Percentiles rank a stretch among this genome's conserved stretches.
phyloP scores from a whole-genome alignment of 805 yeast species.

The Candida tibetensis region DNA sequence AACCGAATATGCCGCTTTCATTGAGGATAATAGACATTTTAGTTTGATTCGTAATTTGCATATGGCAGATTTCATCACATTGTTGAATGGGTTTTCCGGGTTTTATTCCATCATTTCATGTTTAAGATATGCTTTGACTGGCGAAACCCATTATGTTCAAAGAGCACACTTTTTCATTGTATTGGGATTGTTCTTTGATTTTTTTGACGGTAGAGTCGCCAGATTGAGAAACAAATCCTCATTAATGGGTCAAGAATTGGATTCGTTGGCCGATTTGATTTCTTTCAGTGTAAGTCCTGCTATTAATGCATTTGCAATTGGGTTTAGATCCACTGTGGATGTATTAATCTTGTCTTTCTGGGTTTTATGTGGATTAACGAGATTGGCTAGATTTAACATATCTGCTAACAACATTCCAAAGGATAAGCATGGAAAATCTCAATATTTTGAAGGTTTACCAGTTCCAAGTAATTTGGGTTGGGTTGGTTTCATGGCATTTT shows the following conservation, averaged over 20 bases:
- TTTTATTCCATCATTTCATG: constrained; percentile 88
- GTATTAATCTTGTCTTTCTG: constrained; percentile 73
- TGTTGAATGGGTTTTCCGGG: constrained; percentile 91
- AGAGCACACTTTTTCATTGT: constrained; percentile 87
- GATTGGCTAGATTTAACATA: constrained; percentile 94
- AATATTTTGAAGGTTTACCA: constrained; percentile 94
- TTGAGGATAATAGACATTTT: constrained; percentile 80
- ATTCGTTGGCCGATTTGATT: constrained; percentile 90
- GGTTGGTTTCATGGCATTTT: constrained; percentile 68
- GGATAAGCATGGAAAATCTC: constrained; percentile 80
- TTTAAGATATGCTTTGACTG: constrained; percentile 72
- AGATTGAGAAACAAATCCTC: constrained; percentile 88
- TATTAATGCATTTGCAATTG: constrained; percentile 85
- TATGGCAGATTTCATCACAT: constrained; percentile 93
- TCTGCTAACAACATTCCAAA: constrained; percentile 92
- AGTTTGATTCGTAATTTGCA: constrained; percentile 84
- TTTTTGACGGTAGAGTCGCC: constrained; percentile 96
- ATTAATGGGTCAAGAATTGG: constrained; percentile 95
- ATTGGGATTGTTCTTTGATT: constrained; percentile 92
- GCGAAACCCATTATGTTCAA: constrained; percentile 66
- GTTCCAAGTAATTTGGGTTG: constrained; percentile 83
- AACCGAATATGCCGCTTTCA: constrained; percentile 72
- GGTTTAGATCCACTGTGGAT: constrained; percentile 82
- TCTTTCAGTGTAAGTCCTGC: constrained; percentile 97
- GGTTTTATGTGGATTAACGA: constrained; percentile 88